A percentile compares a stretch with the other conserved stretches of the same genome.
phyloP scores from a whole-genome alignment of 2,329 filamentous ascomycete species.

The Fusarium devonianum region DNA sequence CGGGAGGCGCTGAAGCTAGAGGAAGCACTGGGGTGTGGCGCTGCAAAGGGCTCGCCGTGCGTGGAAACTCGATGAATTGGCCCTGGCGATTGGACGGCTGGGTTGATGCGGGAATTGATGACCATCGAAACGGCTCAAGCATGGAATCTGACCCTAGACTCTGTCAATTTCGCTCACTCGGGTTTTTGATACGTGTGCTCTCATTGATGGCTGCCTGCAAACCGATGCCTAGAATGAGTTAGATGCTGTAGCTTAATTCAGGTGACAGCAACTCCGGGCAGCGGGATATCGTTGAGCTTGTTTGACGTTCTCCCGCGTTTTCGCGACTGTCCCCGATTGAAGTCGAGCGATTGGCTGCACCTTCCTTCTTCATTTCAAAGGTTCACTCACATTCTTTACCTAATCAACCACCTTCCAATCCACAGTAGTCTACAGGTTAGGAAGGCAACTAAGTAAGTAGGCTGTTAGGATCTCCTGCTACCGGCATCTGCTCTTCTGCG shows the following conservation, averaged over 20 bases:
- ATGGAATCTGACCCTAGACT: constrained; percentile 31
- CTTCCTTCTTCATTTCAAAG: constrained; percentile 7
- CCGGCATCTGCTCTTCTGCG: constrained; percentile 5
- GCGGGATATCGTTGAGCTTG: constrained; percentile 30
- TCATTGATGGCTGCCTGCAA: constrained; percentile 1
- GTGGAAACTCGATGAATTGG: constrained; percentile 26
- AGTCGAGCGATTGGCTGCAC: no score
- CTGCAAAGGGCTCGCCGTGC: constrained; percentile 10
- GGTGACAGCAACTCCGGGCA: constrained; percentile 11
- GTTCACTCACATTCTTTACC: no score
- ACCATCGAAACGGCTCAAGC: constrained; percentile 28
- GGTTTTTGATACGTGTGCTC: constrained; percentile 3
- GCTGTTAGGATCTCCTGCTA: neutral
- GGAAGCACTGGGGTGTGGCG: constrained; percentile 16
- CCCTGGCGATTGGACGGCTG: constrained; percentile 23
- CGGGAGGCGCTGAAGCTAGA: constrained; percentile 39
- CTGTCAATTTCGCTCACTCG: constrained; percentile 24
- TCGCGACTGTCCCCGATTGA: no score
- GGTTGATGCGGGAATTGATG: constrained; percentile 37
- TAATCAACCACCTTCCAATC: no score
- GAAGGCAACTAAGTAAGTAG: no score
- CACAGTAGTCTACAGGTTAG: no score
- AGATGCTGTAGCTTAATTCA: constrained; percentile 7
- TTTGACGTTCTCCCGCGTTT: constrained; percentile 15
- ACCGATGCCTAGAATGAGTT: constrained; percentile 2